phyloP scores from a whole-genome alignment of 78 protist genomes.

The Dictyostelium capitatum region DNA sequence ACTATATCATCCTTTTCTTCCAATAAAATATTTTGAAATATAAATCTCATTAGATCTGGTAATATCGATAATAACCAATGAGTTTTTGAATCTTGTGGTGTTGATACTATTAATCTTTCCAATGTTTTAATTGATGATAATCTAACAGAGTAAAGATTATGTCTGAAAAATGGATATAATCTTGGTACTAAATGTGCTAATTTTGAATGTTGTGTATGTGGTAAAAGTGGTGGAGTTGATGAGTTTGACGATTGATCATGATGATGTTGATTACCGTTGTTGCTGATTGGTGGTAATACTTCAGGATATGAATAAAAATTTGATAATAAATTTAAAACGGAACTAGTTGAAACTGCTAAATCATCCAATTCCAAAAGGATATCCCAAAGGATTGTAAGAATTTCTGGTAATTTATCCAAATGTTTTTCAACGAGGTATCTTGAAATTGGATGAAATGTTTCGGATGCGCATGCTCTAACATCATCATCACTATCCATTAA shows the following conservation, averaged over 20 bases:
- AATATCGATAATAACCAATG: constrained; percentile 62
- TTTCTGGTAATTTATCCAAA: constrained; percentile 6
- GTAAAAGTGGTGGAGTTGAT: background rate
- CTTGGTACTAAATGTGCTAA: constrained; percentile 66
- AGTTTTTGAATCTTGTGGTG: background rate
- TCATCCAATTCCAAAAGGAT: constrained; percentile 79
- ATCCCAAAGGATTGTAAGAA: constrained; percentile 80
- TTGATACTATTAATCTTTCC: constrained; percentile 36
- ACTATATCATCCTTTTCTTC: constrained; percentile 77
- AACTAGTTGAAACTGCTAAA: constrained; percentile 72
- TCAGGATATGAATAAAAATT: constrained; percentile 55
- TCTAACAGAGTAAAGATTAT: constrained; percentile 49
- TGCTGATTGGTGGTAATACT: constrained; percentile 7
- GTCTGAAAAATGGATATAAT: constrained; percentile 78
- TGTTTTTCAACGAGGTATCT: constrained; percentile 18
- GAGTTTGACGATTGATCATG: background rate
- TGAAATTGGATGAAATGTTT: constrained; percentile 67
- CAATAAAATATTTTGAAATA: constrained; percentile 70
- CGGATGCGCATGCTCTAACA: constrained; percentile 81
- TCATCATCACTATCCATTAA: constrained; percentile 81
- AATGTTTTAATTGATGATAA: constrained; percentile 52
- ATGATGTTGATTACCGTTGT: background rate
- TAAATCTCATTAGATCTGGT: constrained; percentile 57
- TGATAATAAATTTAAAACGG: constrained; percentile 54
- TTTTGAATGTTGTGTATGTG: constrained; percentile 28